Conservation (phyloP, 192 early-diverging fungal genomes). For the Lobosporangium transversale region DNA sequence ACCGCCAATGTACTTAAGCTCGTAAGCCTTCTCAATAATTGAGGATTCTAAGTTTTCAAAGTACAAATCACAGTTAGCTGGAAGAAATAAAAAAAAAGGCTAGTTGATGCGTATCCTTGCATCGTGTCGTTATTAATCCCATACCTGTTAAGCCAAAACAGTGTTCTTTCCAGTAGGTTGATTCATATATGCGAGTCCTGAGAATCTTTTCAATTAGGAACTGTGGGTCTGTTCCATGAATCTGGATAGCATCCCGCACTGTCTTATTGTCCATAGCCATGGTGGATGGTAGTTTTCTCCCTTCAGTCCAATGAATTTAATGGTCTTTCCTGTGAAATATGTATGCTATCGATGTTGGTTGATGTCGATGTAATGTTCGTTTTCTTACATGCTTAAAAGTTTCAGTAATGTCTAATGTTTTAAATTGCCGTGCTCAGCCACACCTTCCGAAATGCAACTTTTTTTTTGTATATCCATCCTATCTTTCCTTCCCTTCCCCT, state of each 20-base stretch:
- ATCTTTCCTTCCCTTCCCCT: background rate
- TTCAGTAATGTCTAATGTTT: too few species aligned
- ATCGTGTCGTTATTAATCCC: too few species aligned
- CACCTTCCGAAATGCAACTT: background rate
- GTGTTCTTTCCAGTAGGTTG: conserved; percentile 95
- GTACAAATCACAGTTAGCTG: too few species aligned
- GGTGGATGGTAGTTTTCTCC: too few species aligned
- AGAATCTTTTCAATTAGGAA: conserved; percentile 95
- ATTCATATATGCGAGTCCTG: conserved; percentile 89
- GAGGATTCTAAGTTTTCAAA: conserved; percentile 77
- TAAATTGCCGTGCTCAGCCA: too few species aligned
- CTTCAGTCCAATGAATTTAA: background rate
- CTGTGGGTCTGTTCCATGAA: conserved; percentile 95
- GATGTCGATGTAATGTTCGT: too few species aligned
- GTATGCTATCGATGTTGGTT: too few species aligned
- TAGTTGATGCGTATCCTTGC: too few species aligned
- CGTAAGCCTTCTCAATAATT: conserved; percentile 89
- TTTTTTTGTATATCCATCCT: background rate
- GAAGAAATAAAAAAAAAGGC: background rate
- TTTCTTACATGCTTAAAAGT: background rate
- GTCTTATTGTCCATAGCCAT: conserved; percentile 76
- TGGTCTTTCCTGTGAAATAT: background rate
- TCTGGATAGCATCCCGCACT: conserved; percentile 68
- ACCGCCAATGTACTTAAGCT: conserved; percentile 80
- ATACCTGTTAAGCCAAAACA: conserved; percentile 92